phyloP scores from a whole-genome alignment of 805 yeast species.

The Cyberlindnera euphorbiiphila region DNA sequence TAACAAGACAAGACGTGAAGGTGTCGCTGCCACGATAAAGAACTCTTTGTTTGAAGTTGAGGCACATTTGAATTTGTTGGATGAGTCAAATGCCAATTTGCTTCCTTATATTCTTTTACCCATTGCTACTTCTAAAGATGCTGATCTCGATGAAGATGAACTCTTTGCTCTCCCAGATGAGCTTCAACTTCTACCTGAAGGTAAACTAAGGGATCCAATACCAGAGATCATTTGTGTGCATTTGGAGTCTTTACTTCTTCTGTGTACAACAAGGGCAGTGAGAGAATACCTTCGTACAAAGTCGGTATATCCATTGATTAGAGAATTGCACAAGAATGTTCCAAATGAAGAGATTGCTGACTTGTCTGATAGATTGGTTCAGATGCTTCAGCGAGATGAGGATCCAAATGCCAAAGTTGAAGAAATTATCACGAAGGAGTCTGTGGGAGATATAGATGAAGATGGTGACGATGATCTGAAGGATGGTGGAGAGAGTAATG shows the following conservation, averaged over 20 bases:
- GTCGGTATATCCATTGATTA: conserved; percentile 78
- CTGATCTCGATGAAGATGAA: conserved; percentile 76
- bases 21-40: conserved; percentile 89
- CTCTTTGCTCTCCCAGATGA: conserved; percentile 85
- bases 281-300: conserved; percentile 78
- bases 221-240: conserved; percentile 63
- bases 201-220: conserved; percentile 73
- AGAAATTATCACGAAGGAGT: conserved; percentile 45
- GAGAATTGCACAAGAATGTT: conserved; percentile 73
- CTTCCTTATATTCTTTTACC: conserved; percentile 82
- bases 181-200: conserved; percentile 71
- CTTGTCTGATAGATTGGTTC: conserved; percentile 79
- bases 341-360: conserved; percentile 52
- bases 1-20: conserved; percentile 78
- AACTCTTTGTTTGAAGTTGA: conserved; percentile 80
- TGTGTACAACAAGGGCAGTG: conserved; percentile 69
- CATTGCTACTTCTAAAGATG: conserved; percentile 67
- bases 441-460: conserved; percentile 39
- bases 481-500: conserved; percentile 19
- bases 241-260: conserved; percentile 72
- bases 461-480: conserved; percentile 31
- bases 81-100: conserved; percentile 61
- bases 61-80: conserved; percentile 56
- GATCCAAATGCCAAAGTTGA: conserved; percentile 42
- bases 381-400: conserved; percentile 91